Base-by-base conservation (phyloP, 1,139 yeast genomes). In the Torulaspora globosa region DNA sequence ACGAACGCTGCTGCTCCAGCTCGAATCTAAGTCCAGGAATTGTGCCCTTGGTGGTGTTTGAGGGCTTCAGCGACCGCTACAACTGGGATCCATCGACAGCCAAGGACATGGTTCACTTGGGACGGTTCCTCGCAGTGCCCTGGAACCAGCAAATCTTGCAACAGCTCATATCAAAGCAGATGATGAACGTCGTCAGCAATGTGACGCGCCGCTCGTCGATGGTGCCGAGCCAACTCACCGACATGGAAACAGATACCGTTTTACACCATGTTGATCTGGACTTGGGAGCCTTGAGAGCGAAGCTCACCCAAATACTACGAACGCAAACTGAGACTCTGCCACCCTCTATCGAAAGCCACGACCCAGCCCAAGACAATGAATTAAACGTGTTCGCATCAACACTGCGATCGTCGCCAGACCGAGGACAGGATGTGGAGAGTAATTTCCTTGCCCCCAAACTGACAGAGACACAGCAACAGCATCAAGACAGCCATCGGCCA, bases 41-140 rank as follows among this genome's bases (percentile, higher is more conserved):
- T 3, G 36, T 36, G 9, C 56, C 59, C 1, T 43, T 58, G 15
- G 53, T 58, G 1, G 24, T 56, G 14, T 53, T 53, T 31, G 61
- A 57, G 41, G 60, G 60, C 10, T 52, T 56, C 27, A 50, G 50
- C 14, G 56, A 50, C 14, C 49, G 42, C 3, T 56, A 54, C 32
- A 54, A 56, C 34, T 55, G 59, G 59, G 53, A 53, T 19, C 47
- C 52, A 5, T 30, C 41, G 5, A 35, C 40, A 6, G 48, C 55
- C 36, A 45, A 48, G 24, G 39, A 45, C 7, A 33, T 49, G 26
- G 50, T 50, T 6, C 38, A 41, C 11, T 12, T 36, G 12, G 48
- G 45, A 23, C 44, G 44, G 14, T 55, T 57, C 28, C 32, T 56
- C 11, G 46, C 59, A 3, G 36, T 56, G 0, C 60, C 60, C 3